Evolutionary conservation across 2,329 filamentous ascomycete species (phyloP).

Genomic region (Dactylella cylindrospora): DNA sequence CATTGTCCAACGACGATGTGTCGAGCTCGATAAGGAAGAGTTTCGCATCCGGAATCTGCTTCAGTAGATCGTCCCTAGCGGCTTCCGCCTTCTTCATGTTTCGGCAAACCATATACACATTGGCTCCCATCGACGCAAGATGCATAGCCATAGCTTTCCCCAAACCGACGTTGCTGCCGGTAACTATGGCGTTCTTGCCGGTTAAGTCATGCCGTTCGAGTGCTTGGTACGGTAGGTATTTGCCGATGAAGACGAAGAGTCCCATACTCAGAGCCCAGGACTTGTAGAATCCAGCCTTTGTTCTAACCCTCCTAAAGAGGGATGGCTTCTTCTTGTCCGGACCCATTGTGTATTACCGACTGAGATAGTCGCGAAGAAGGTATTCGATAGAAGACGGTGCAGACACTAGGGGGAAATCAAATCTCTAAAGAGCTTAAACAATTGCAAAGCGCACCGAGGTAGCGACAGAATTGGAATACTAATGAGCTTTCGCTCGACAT

Average conservation of each 20-base stretch:
- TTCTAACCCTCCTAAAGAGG: slow-evolving; percentile 22
- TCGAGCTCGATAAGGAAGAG: slow-evolving; percentile 25
- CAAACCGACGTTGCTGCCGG: slow-evolving; percentile 35
- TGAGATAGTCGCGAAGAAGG: too few species aligned
- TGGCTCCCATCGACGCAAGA: slow-evolving; percentile 33
- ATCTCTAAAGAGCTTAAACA: too few species aligned
- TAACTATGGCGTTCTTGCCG: slow-evolving; percentile 37
- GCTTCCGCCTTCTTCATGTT: slow-evolving; percentile 30
- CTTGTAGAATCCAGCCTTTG: slow-evolving; percentile 20
- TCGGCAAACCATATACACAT: slow-evolving; percentile 32
- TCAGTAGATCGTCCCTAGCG: slow-evolving; percentile 28
- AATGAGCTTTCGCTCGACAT: too few species aligned
- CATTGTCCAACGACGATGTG: slow-evolving; percentile 30
- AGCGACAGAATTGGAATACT: too few species aligned
- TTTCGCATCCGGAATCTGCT: slow-evolving; percentile 18
- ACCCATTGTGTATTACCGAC: slow-evolving; percentile 17
- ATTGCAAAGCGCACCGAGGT: too few species aligned
- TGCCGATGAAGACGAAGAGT: slow-evolving; percentile 11
- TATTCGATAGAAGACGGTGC: too few species aligned
- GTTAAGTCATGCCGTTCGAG: slow-evolving; percentile 25
- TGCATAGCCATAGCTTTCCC: slow-evolving; percentile 29
- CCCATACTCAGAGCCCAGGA: slow-evolving; percentile 14
- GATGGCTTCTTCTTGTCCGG: slow-evolving; percentile 30
- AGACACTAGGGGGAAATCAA: too few species aligned
- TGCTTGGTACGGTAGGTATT: slow-evolving; percentile 18